Evolutionary conservation across 345 rosid species (phyloP), one percentile per base, ranked within the genome.

Genomic region (Eucalyptus leucophloia): DNA sequence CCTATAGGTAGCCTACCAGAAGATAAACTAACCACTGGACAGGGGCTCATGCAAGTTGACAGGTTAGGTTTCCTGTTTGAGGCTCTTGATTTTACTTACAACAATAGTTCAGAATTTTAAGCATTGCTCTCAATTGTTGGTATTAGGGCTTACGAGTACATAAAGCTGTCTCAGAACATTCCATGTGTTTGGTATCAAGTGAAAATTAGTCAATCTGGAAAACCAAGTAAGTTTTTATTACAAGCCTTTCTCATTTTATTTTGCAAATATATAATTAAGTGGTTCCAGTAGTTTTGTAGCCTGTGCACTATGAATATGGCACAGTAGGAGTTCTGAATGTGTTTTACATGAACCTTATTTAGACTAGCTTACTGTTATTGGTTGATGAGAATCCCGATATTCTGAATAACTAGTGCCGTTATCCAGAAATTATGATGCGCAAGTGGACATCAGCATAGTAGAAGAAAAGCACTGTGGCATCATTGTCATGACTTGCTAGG

Each of bases 21-120:
- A 88, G 99, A 98, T 91, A 96, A 96, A 92, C 93, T 98, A 92
- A 92, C 98, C 86, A 93, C 97, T 65, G 99, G 99, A 88, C 96
- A 98, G 72, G 99, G 99, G 89, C 99, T 98, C 90, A 95, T 97
- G 95, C 99, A 95, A 96, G 98, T 98, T 94, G 97, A 97, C 95
- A 97, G 93, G 99, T 97, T 94, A 91, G 45, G 32, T 89, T 19
- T 19, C 50, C 23, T 86, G 30, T 24, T 77, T 40, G 85, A 77
- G 85, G 85, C 85, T 77, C 85, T 50, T 86, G 28, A 86, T 34
- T 51, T 86, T 30, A n/a, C 62, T 34, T 32, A 32, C 18, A 13
- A 32, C 6, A 7, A 50, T 86, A 34, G 45, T 86, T 86, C 62
- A 86, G 44, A 44, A 87, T 90, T 88, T 93, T 88, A 67, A 77